Base-by-base conservation (phyloP, 257 asterid species). In the Ophiorrhiza pumila region DNA sequence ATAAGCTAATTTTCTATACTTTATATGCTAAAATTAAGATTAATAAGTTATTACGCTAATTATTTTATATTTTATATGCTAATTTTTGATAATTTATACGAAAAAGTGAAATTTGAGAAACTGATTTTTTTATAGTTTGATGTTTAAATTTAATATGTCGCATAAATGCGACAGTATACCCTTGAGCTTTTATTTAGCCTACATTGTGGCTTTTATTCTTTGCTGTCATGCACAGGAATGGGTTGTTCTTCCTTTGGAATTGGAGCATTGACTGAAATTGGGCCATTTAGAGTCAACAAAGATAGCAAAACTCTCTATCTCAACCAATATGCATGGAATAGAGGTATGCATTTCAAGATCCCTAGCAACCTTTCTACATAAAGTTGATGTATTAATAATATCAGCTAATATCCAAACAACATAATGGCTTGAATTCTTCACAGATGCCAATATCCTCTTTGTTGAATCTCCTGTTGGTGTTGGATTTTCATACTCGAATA, bases 221-320 rank as follows among this genome's bases (percentile, higher is more conserved):
- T n/a, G n/a, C n/a, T n/a, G n/a, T n/a, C n/a, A n/a, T n/a, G n/a
- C 6, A 6, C 52, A 80, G 84, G 77, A 5, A 70, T 80, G 22
- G 62, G 74, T 12, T 73, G 84, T 13, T 80, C 84, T 55, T 77
- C 84, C 5, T 10, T 82, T 53, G 85, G 79, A 9, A 32, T 60
- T 56, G 85, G 83, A 68, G 79, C 83, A 32, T 46, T 78, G 53
- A 68, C 50, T 12, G 83, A 82, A 76, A 45, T 82, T 57, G 83
- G 83, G 66, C 85, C 83, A 6, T 75, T 78, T 41, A 53, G 79
- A 70, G 79, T 82, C 11, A 37, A 78, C 17, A 65, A 72, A 49
- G 77, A 82, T 65, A 78, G 83, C 0, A 82, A 75, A 68, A 72
- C 85, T 31, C 72, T 78, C 25, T 53, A 68, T 63, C 41, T 41